phyloP scores from a whole-genome alignment of 2,329 filamentous ascomycete species.

The Blastomyces parvus region DNA sequence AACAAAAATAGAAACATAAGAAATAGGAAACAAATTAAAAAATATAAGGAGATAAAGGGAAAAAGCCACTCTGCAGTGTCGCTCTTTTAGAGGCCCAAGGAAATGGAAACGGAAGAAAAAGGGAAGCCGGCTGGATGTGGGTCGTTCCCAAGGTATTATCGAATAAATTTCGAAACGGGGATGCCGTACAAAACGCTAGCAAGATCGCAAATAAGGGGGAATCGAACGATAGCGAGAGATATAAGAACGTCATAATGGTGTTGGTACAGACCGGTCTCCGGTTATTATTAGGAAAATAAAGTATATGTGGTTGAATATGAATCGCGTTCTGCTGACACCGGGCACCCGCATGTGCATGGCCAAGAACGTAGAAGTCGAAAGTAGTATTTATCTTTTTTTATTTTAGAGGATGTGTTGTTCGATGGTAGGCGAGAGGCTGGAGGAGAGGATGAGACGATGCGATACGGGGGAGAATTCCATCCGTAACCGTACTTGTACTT shows the following conservation, averaged over 20 bases:
- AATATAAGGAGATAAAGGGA: background rate
- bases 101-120: background rate
- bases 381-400: background rate
- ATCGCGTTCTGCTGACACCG: background rate
- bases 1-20: conserved; percentile 3
- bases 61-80: background rate
- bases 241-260: conserved; percentile 5
- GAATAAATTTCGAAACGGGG: background rate
- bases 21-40: conserved; percentile 7
- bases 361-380: conserved; percentile 3
- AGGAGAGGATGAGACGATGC: background rate
- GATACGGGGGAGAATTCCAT: background rate
- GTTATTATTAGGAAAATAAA: conserved; percentile 2
- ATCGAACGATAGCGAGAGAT: background rate
- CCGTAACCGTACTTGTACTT: background rate
- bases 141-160: background rate
- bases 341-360: background rate
- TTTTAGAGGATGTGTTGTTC: background rate
- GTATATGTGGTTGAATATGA: conserved; percentile 3
- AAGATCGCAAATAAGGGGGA: conserved; percentile 1
- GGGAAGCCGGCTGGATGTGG: background rate
- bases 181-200: conserved; percentile 1
- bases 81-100: background rate
- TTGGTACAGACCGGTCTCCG: conserved; percentile 6
- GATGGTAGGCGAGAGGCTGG: background rate